Conservation (phyloP, 164 flowering plant species). For the Liriodendron chinense region DNA sequence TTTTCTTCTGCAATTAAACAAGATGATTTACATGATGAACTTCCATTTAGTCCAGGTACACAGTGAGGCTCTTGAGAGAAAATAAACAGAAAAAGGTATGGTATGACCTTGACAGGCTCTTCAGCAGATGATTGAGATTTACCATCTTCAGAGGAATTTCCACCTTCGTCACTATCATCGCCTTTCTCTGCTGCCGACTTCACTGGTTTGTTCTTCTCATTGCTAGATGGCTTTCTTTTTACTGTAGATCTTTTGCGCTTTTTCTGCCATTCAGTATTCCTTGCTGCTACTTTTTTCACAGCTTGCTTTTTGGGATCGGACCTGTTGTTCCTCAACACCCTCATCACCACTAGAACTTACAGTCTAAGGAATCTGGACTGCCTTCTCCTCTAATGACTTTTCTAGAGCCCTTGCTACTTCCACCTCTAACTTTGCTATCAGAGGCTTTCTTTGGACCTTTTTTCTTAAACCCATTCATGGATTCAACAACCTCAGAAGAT, state of each 20-base stretch:
- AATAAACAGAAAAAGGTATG: background rate
- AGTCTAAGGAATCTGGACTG: slow-evolving; percentile 31
- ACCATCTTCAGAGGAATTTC: slow-evolving; percentile 48
- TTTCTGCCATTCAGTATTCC: slow-evolving; percentile 36
- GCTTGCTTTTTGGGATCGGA: slow-evolving; percentile 42
- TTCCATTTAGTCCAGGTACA: background rate
- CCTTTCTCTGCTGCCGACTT: slow-evolving; percentile 25
- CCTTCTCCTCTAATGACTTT: slow-evolving; percentile 26
- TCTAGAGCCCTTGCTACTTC: slow-evolving; percentile 31
- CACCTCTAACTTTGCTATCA: too few relatives aligned
- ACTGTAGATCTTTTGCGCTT: slow-evolving; percentile 47
- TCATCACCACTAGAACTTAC: slow-evolving; percentile 13
- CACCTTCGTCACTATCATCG: slow-evolving; percentile 48
- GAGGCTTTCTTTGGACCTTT: too few relatives aligned
- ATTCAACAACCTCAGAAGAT: too few relatives aligned
- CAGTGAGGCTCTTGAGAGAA: background rate
- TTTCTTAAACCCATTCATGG: too few relatives aligned
- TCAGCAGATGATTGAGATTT: slow-evolving; percentile 58
- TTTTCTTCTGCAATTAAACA: slow-evolving; percentile 49
- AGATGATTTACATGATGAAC: slow-evolving; percentile 1
- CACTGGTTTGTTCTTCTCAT: slow-evolving; percentile 38
- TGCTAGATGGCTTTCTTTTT: slow-evolving; percentile 37
- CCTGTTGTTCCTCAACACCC: slow-evolving; percentile 32
- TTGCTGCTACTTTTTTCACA: slow-evolving; percentile 35
- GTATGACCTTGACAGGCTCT: slow-evolving; percentile 54